Conservation (phyloP, 1,284 basidiomycete genomes). For the Vanrija pseudolonga region DNA sequence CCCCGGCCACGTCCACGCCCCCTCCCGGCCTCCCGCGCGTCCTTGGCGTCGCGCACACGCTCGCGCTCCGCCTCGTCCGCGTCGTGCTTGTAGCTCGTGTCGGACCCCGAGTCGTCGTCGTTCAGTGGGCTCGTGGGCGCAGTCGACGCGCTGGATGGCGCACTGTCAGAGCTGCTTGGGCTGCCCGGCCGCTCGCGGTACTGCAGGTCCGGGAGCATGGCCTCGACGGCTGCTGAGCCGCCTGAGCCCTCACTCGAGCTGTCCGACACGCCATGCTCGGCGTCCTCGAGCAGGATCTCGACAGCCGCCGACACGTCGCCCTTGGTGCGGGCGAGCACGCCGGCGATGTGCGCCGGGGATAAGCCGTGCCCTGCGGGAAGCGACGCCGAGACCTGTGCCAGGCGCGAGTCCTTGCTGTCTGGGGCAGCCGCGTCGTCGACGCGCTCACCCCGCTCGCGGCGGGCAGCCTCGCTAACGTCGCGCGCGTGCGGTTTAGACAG, state of each 20-base stretch:
- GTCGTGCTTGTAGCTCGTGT: constrained; percentile 5
- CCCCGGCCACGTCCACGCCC: neutral
- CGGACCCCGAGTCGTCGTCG: constrained; percentile 2
- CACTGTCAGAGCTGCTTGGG: neutral
- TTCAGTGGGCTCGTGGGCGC: neutral
- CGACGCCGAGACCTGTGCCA: constrained; percentile 25
- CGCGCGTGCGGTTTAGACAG: constrained; percentile 35
- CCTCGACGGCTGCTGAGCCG: neutral
- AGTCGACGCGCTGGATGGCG: neutral
- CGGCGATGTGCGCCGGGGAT: constrained; percentile 14
- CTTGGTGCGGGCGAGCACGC: constrained; percentile 30
- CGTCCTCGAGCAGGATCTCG: constrained; percentile 38
- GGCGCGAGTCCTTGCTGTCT: constrained; percentile 2
- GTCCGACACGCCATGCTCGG: constrained; percentile 19
- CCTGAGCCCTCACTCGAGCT: neutral
- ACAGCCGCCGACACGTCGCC: constrained; percentile 37
- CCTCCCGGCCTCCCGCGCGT: neutral
- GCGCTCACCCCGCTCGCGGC: constrained; percentile 32
- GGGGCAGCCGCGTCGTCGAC: constrained; percentile 11
- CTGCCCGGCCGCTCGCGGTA: constrained; percentile 7
- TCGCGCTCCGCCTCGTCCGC: neutral
- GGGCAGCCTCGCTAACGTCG: constrained; percentile 35
- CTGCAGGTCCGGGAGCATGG: constrained; percentile 1
- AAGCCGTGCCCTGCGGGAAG: constrained; percentile 33
- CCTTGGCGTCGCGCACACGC: neutral